Evolutionary conservation across 148 eudicot genomes (phyloP), one percentile per base, ranked within the genome.

Genomic region (Rhododendron mucronatum): DNA sequence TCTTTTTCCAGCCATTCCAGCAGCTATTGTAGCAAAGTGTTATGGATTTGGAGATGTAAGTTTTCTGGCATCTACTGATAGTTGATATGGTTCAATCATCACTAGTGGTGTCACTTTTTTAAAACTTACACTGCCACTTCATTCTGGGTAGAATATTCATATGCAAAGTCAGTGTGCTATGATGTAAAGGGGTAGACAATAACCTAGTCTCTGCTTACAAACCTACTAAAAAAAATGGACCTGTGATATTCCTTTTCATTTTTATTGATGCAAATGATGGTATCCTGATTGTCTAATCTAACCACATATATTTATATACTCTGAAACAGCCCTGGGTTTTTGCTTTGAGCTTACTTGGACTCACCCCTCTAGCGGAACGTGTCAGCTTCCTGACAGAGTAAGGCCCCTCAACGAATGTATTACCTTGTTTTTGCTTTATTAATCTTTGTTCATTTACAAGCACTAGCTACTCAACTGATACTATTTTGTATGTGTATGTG

Each of bases 301-400:
- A 20, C 71, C 21, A 57, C 23, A 57, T 57, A 9, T n/a, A 8
- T 65, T 9, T 65, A 26, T 65, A 4, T 65, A 8, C 8, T n/a
- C 30, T 1, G 71, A n/a, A 82, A 79, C 96, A 96, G 99, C 90
- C 94, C 35, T 96, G 99, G 98, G 89, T 95, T 7, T 96, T 96
- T 78, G 98, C 88, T 20, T 90, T 96, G 92, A 96, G 99, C 84
- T 91, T 95, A 74, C 92, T 96, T 76, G 99, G 93, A 86, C 94
- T 96, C 53, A 89, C 93, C 3, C 97, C 98, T 20, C 93, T 96
- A 18, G 99, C 99, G 0, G 99, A 96, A 88, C 94, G 99, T 41
- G 90, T 96, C 86, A 96, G 98, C 90, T 96, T 96, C 85, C 88
- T 96, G 2, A 96, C 99, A 51, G 99, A 96, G 99, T 96, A 92